Percentiles rank a stretch among this genome's conserved stretches.
Conservation (phyloP, 2,329 filamentous ascomycete species). For the Fusarium agapanthi region DNA sequence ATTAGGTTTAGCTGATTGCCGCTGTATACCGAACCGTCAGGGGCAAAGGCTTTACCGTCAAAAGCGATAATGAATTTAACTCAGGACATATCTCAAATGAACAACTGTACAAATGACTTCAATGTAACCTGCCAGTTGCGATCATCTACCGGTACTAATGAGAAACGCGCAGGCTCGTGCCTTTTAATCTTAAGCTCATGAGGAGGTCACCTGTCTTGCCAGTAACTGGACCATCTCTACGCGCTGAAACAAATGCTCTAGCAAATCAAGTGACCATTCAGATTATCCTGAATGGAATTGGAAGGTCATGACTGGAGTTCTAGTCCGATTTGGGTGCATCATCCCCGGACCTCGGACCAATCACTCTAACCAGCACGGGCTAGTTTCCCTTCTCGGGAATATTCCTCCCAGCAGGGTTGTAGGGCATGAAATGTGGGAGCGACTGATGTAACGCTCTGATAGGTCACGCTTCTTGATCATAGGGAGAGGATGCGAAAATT, state of each 20-base stretch:
- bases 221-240: not conserved
- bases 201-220: not conserved
- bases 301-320: not conserved
- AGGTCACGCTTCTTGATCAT: constrained; percentile 6
- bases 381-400: not conserved
- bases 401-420: not conserved
- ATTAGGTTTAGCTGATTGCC: not conserved
- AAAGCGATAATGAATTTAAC: fast-evolving
- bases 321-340: not conserved
- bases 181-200: not conserved
- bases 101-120: not conserved
- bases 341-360: not conserved
- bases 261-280: not conserved
- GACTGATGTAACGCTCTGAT: constrained; percentile 11
- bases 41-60: fast-evolving
- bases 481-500: not conserved
- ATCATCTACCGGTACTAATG: not conserved
- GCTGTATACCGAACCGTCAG: fast-evolving
- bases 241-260: not conserved
- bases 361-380: not conserved
- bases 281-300: not conserved
- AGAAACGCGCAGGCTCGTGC: not conserved
- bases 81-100: no score
- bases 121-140: not conserved
- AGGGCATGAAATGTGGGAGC: not conserved